Conservation (phyloP, 805 yeast genomes). For the Kluyveromyces starmeri region DNA sequence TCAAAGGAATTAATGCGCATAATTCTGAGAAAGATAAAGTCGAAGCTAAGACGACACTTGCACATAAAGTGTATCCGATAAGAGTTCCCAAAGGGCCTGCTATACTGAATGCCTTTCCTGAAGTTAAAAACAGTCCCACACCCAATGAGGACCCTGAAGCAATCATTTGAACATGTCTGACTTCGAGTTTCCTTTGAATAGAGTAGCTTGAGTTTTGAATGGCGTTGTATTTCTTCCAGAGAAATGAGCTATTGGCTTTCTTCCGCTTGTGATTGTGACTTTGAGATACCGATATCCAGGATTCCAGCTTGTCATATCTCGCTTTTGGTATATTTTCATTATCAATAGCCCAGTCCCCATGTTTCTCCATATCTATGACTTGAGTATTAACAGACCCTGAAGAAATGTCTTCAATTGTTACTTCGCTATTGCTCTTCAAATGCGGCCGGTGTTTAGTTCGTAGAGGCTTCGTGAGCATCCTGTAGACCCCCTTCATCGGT, state of each 20-base stretch:
- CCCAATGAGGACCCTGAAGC: slow-evolving; percentile 63
- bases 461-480: not conserved
- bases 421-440: not conserved
- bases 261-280: not conserved
- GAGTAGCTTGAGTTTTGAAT: slow-evolving; percentile 30
- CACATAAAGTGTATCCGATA: slow-evolving; percentile 54
- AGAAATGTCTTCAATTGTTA: not conserved
- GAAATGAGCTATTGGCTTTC: not conserved
- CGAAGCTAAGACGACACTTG: slow-evolving; percentile 54
- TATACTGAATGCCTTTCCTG: slow-evolving; percentile 44
- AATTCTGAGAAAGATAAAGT: slow-evolving; percentile 57
- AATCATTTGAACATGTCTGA: slow-evolving; percentile 54
- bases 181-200: slow-evolving; percentile 37
- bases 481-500: not conserved
- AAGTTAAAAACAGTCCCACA: slow-evolving; percentile 53
- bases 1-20: slow-evolving; percentile 52
- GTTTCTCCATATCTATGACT: slow-evolving; percentile 9
- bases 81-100: slow-evolving; percentile 50
- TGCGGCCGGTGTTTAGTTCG: not conserved
- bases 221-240: not conserved
- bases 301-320: not conserved
- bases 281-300: slow-evolving; percentile 2
- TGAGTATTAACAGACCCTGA: slow-evolving; percentile 7
- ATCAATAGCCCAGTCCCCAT: slow-evolving; percentile 7
- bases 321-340: not conserved